phyloP scores from a whole-genome alignment of 1,284 basidiomycete genomes.

The Cutaneotrichosporon dermatis region DNA sequence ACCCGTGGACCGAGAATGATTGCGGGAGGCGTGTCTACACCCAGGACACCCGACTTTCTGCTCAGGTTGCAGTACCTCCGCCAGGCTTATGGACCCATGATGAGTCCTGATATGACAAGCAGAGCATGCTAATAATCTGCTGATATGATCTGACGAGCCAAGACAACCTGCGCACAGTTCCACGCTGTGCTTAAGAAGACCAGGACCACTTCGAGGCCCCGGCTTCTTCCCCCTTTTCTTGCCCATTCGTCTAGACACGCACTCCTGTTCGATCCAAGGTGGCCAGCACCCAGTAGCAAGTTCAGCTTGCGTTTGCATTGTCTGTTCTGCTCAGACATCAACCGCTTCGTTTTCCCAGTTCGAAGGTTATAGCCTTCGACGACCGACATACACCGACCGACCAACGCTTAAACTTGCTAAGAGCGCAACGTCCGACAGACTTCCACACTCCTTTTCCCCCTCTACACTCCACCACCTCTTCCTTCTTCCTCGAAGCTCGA shows the following conservation, averaged over 20 bases:
- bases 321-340: conserved; percentile 1
- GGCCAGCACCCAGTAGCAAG: neutral
- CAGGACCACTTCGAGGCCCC: neutral
- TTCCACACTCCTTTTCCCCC: neutral
- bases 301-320: neutral
- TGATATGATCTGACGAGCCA: neutral
- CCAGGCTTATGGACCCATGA: too few relatives aligned
- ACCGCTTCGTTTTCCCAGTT: neutral
- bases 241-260: neutral
- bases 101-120: neutral
- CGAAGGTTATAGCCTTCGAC: neutral
- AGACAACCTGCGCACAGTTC: neutral
- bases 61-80: too few relatives aligned
- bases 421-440: neutral
- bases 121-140: neutral
- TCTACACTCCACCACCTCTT: neutral
- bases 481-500: neutral
- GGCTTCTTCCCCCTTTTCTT: neutral
- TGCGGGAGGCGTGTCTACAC: too few relatives aligned
- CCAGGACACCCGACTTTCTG: too few relatives aligned
- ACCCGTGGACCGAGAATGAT: too few relatives aligned
- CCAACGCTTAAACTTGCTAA: neutral
- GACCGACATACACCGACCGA: neutral
- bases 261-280: neutral
- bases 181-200: conserved; percentile 2